phyloP scores from a whole-genome alignment of 1,284 basidiomycete species.

The Heterobasidion parviporum region DNA sequence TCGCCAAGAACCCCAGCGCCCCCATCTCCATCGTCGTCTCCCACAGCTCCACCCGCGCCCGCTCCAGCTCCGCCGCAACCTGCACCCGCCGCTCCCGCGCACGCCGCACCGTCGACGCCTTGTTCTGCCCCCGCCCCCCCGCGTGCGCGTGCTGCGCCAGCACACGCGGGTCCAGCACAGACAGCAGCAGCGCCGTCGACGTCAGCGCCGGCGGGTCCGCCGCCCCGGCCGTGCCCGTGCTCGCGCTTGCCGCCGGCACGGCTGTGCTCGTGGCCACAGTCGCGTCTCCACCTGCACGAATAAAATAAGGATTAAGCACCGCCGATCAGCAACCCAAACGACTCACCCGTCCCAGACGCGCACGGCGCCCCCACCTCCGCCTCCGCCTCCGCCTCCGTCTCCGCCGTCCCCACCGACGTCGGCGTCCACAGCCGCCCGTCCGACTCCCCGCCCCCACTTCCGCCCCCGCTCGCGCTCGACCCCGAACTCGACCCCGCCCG shows the following conservation, averaged over 20 bases:
- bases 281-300: too few species aligned
- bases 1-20: slow-evolving; percentile 43
- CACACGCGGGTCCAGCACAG: slow-evolving; percentile 3
- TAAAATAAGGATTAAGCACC: too few species aligned
- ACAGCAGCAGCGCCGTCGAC: slow-evolving; percentile 3
- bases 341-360: too few species aligned
- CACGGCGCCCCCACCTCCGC: too few species aligned
- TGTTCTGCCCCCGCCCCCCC: slow-evolving; percentile 13
- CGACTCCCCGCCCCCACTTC: too few species aligned
- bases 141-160: background rate
- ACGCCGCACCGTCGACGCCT: slow-evolving; percentile 37
- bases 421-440: too few species aligned
- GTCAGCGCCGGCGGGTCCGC: background rate
- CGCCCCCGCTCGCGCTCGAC: too few species aligned
- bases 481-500: too few species aligned
- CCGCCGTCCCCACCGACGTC: too few species aligned
- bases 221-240: background rate
- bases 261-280: too few species aligned
- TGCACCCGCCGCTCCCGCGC: slow-evolving; percentile 45
- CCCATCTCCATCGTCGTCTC: slow-evolving; percentile 68
- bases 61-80: slow-evolving; percentile 47
- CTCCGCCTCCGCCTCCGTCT: too few species aligned
- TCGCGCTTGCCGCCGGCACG: background rate
- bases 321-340: too few species aligned
- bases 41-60: slow-evolving; percentile 60